These are phyloP conservation scores for Didymella pinodella DNA, from an alignment of 2,329 filamentous ascomycete genomes.

Conservation along the genomic window DNA sequence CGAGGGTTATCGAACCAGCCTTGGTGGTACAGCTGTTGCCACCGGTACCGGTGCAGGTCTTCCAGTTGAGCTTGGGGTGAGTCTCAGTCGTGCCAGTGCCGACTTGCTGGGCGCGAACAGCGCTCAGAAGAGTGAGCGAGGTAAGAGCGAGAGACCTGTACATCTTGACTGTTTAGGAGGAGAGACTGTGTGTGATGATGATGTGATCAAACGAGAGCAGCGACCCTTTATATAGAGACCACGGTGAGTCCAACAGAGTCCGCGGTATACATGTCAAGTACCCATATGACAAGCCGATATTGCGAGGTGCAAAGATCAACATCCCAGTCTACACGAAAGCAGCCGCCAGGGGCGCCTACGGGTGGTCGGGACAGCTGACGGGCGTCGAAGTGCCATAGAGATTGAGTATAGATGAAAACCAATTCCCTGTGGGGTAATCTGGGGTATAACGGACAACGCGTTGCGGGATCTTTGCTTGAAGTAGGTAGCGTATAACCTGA, in stretches of 20 bases:
- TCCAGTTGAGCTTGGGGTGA: constrained; percentile 53
- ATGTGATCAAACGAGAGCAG: constrained; percentile 11
- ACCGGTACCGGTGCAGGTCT: constrained; percentile 52
- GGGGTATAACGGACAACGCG: constrained; percentile 46
- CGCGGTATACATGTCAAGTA: constrained; percentile 24
- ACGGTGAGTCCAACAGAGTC: constrained; percentile 3
- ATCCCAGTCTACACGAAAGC: constrained; percentile 23
- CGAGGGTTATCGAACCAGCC: constrained; percentile 51
- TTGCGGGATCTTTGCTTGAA: constrained; percentile 41
- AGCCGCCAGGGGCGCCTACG: constrained; percentile 36
- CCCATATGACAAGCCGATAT: constrained; percentile 31
- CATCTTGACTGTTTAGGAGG: constrained; percentile 46
- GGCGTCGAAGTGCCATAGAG: constrained; percentile 31
- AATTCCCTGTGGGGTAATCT: constrained; percentile 43
- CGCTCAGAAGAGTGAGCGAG: constrained; percentile 52
- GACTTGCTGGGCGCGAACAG: constrained; percentile 53
- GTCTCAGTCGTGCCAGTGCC: constrained; percentile 52
- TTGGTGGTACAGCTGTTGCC: constrained; percentile 51
- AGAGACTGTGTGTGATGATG: constrained; percentile 40
- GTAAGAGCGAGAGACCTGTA: constrained; percentile 52
- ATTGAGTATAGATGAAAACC: constrained; percentile 49
- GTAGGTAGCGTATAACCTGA: constrained; percentile 29
- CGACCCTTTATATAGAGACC: constrained; percentile 39
- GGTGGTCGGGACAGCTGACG: constrained; percentile 42
- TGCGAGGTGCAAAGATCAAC: constrained; percentile 30